These are phyloP conservation scores for Barbatosphaeria neglecta DNA, from an alignment of 495 filamentous ascomycete species.

Conservation along the genomic window DNA sequence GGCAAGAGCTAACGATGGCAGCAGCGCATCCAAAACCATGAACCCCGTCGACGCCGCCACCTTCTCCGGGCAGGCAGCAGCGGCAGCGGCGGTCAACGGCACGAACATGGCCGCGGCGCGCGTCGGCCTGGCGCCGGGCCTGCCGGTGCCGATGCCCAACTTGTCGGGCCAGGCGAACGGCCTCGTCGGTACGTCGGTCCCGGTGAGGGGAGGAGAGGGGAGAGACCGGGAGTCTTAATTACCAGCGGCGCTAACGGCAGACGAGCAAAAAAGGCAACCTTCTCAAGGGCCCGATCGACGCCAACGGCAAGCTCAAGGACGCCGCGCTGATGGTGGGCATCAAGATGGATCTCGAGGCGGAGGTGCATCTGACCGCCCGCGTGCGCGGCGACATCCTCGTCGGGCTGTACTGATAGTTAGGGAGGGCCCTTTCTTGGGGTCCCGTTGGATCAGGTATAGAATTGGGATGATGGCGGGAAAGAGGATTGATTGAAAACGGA, in stretches of 20 bases:
- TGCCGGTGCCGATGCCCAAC: conserved; percentile 18
- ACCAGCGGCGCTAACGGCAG: conserved; percentile 2
- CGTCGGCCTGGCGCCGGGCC: conserved; percentile 3
- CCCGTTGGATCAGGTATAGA: too few species aligned
- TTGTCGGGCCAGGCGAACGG: conserved; percentile 22
- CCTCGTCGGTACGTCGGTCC: conserved; percentile 13
- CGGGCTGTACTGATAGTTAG: conserved; percentile 12
- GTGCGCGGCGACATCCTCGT: conserved; percentile 27
- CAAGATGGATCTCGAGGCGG: conserved; percentile 32
- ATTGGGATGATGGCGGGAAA: too few species aligned
- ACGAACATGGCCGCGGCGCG: conserved; percentile 3
- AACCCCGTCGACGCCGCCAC: neutral
- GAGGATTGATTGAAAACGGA: too few species aligned
- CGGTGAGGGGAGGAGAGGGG: too few species aligned
- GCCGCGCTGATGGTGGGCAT: conserved; percentile 30
- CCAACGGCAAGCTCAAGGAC: conserved; percentile 26
- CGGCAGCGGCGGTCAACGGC: too few species aligned
- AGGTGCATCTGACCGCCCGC: conserved; percentile 29
- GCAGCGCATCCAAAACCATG: neutral
- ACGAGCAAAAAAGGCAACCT: conserved; percentile 15
- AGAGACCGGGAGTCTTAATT: too few species aligned
- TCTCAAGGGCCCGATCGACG: conserved; percentile 26
- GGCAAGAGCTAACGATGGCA: neutral
- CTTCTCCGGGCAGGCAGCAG: neutral
- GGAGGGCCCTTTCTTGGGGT: too few species aligned